Base-by-base conservation (phyloP, 257 asterid genomes). In the Anisodus acutangulus region DNA sequence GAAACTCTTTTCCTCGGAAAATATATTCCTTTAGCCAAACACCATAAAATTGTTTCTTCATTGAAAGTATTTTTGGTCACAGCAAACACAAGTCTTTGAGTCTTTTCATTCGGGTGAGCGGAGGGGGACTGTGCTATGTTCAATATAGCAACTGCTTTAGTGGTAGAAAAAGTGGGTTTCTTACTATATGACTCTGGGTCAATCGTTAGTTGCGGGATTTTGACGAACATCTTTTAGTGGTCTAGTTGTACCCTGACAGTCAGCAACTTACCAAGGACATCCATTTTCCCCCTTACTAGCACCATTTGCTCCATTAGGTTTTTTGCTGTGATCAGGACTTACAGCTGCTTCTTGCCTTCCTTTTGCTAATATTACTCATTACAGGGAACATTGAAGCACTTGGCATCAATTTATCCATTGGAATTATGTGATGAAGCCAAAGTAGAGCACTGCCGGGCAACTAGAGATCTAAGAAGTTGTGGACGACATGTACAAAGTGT, bases 391-490 rank as follows among this genome's bases (percentile, higher is more conserved):
- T 84, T 95, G 90, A 53, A 85, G 71, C 94, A 90, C 82, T 86
- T 95, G 91, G 98, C 99, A 37, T 91, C 96, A 55, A 90, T 93
- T 83, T 97, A 97, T 87, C 97, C 98, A 26, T 84, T 92, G 51
- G 96, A 97, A 81, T 88, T 97, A 81, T 93, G 98, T 85, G 90
- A 90, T 84, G 99, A 95, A 88, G 99, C 99, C 83, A 97, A 97
- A 92, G 89, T 95, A 60, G 98, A 97, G 92, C 91, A 87, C 70
- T 97, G 99, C 85, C 89, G 98, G 84, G 98, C 99, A 17, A 90
- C 97, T 74, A 97, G 99, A 89, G 99, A 97, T 90, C 88, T 95
- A 90, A 91, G 98, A 84, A 91, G 97, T 88, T 97, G 99, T 60
- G 97, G 98, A 37, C 93, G 97, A 78, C 84, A 82, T 72, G 98